Evolutionary conservation across 2,329 filamentous ascomycete species (phyloP), one percentile per base, ranked within the genome.

Genomic region (Paracoccidioides brasiliensis): DNA sequence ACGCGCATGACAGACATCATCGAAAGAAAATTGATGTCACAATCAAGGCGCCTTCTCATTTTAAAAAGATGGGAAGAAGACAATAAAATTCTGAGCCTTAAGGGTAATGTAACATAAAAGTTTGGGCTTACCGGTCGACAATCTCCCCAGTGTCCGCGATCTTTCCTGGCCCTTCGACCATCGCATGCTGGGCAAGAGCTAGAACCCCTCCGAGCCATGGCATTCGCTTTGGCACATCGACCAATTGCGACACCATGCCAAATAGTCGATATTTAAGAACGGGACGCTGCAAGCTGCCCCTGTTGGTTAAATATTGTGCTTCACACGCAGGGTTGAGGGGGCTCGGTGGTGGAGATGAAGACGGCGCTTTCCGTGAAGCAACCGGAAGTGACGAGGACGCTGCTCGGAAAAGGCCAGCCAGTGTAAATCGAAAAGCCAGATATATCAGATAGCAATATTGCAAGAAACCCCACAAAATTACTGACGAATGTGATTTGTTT

Each of bases 201-300:
- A 93, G 69, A 62, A 81, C 75, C 67, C 88, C 88, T 66, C 78
- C 79, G 56, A 95, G 79, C 91, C 91, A 97, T 60, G 91, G 91
- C 89, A 95, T 95, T 70, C 89, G 86, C 61, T 76, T 71, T 62
- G 85, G 78, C 66, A 95, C 72, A 75, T 90, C 83, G 62, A 90
- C 72, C 59, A 95, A 71, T 68, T 82, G 83, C 59, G 83, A 83
- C 56, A 85, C 69, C 71, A 86, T 88, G 64, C 82, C 77, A 83
- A 87, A 95, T 53, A 88, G 69, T 64, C 80, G 82, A 78, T 93
- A 95, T 61, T 80, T 79, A 58, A 93, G 73, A 62, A 96, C 79
- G 54, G 89, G 85, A 57, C 78, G 78, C 58, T 66, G 70, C 61
- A 65, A 61, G 57, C 65, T 61, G 63, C 59, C 57, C 48, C 56